phyloP scores from a whole-genome alignment of 257 asterid species.

The Scutellaria barbata region DNA sequence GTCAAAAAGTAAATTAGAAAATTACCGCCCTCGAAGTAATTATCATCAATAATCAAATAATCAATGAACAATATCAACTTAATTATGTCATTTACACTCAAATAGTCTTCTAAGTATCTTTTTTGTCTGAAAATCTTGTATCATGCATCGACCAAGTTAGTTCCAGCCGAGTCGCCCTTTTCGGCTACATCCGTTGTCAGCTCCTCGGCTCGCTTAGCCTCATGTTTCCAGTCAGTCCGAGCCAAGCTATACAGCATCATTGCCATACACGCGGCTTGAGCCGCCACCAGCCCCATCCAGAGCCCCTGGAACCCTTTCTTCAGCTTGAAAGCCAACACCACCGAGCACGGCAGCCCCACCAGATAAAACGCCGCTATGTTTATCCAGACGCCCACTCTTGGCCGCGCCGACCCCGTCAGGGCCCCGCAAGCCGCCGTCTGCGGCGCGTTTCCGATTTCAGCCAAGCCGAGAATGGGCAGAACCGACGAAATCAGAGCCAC shows the following conservation, averaged over 20 bases:
- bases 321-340: constrained; percentile 59
- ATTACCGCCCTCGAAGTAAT: not conserved
- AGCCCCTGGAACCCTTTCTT: constrained; percentile 68
- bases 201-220: constrained; percentile 74
- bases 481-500: constrained; percentile 50
- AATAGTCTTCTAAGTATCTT: not conserved
- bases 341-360: constrained; percentile 77
- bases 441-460: constrained; percentile 75
- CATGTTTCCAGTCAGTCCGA: constrained; percentile 75
- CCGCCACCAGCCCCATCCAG: constrained; percentile 82
- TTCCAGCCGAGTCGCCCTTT: constrained; percentile 52
- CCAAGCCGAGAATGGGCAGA: constrained; percentile 73
- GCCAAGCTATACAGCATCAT: constrained; percentile 64
- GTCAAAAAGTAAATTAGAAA: not conserved
- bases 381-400: constrained; percentile 68
- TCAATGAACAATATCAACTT: constrained; percentile 11
- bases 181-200: constrained; percentile 48
- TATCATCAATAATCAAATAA: not conserved
- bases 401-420: constrained; percentile 78
- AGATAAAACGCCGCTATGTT: constrained; percentile 78
- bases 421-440: constrained; percentile 88
- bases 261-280: constrained; percentile 57
- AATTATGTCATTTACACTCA: constrained; percentile 27
- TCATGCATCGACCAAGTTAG: constrained; percentile 50
- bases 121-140: not conserved